A percentile compares a stretch with the other conserved stretches of the same genome.
Evolutionary conservation across 2,329 filamentous ascomycete species (phyloP).

Genomic region (Raffaelea arxii): DNA sequence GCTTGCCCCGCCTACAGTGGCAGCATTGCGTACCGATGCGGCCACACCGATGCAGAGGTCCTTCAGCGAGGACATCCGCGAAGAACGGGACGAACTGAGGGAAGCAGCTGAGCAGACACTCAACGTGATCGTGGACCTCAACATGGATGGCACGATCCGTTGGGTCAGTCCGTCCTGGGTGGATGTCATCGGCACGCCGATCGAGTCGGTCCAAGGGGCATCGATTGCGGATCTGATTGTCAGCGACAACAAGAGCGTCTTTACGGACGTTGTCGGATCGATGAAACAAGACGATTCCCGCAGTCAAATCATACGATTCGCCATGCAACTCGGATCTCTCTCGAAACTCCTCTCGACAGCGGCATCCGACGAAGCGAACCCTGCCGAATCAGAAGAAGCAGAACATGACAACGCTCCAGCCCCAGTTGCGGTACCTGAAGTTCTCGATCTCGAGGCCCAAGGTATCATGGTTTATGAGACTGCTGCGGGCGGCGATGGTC

Average conservation of each 20-base stretch:
- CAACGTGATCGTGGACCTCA: conserved; percentile 92
- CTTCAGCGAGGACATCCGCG: conserved; percentile 80
- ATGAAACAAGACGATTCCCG: conserved; percentile 90
- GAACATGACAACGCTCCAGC: conserved; percentile 25
- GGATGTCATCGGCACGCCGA: conserved; percentile 76
- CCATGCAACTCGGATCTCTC: conserved; percentile 57
- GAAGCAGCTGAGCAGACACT: conserved; percentile 93
- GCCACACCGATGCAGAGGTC: conserved; percentile 50
- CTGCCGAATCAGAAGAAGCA: too few species aligned
- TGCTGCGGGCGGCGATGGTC: conserved; percentile 74
- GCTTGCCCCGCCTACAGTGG: conserved; percentile 44
- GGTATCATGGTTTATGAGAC: conserved; percentile 97
- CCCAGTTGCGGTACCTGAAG: too few species aligned
- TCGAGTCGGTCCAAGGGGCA: conserved; percentile 63
- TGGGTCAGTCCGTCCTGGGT: conserved; percentile 97
- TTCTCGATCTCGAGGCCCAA: conserved; percentile 82
- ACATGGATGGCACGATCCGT: conserved; percentile 79
- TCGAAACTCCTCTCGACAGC: conserved; percentile 48
- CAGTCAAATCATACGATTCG: conserved; percentile 81
- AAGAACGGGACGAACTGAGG: conserved; percentile 86
- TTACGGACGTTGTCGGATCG: conserved; percentile 72
- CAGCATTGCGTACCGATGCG: conserved; percentile 39
- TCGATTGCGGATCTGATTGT: conserved; percentile 73
- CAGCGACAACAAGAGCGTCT: conserved; percentile 67
- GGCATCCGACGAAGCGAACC: too few species aligned